A percentile compares a stretch with the other conserved stretches of the same genome.
Evolutionary conservation across 768 basidiomycete genomes (phyloP).

Genomic region (Amylocystis lapponica): DNA sequence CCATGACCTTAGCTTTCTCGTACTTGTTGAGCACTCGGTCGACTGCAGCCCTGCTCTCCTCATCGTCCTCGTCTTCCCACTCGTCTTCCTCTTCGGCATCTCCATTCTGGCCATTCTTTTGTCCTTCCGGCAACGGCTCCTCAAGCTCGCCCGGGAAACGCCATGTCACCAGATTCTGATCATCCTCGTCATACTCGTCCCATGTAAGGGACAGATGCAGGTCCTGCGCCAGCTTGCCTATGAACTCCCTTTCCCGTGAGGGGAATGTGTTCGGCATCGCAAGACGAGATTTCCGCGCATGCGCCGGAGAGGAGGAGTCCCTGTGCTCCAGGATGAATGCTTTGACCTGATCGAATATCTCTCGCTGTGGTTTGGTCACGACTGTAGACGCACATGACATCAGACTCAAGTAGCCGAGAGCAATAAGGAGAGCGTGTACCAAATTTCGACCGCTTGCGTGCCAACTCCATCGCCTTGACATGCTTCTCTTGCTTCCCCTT

Average conservation of each 20-base stretch:
- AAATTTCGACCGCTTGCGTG: constrained; percentile 51
- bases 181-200: constrained; percentile 89
- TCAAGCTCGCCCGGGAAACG: constrained; percentile 44
- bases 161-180: constrained; percentile 70
- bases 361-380: constrained; percentile 67
- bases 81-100: constrained; percentile 34
- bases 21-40: constrained; percentile 86
- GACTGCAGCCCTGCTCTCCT: constrained; percentile 67
- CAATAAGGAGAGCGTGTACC: constrained; percentile 36
- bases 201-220: constrained; percentile 78
- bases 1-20: constrained; percentile 71
- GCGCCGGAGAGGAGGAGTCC: constrained; percentile 29
- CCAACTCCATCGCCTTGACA: constrained; percentile 57
- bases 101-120: constrained; percentile 20
- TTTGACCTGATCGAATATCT: constrained; percentile 75
- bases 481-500: constrained; percentile 88
- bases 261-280: constrained; percentile 75
- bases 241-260: constrained; percentile 75
- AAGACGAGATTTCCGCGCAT: constrained; percentile 36
- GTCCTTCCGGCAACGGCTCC: constrained; percentile 26
- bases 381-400: constrained; percentile 36
- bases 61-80: constrained; percentile 55
- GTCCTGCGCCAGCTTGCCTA: constrained; percentile 68
- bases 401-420: neutral
- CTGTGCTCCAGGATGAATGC: constrained; percentile 55